These are phyloP conservation scores for Moesziomyces sp. DNA, from an alignment of 1,284 basidiomycete species.

Conservation along the genomic window DNA sequence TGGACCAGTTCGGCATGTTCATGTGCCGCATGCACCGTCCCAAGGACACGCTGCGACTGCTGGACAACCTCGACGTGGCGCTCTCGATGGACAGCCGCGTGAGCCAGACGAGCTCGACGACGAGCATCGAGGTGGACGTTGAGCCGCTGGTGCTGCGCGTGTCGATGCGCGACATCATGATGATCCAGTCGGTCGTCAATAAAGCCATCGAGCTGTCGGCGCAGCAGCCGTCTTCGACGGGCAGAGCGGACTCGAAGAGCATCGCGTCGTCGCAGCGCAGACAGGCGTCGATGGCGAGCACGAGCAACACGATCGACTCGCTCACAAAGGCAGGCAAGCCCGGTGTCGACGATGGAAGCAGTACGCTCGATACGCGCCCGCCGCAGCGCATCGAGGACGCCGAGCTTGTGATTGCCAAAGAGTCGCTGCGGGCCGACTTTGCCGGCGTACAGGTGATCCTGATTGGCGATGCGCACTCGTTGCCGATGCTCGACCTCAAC, in stretches of 20 bases:
- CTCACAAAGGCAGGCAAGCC: constrained; percentile 12
- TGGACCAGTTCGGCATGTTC: constrained; percentile 91
- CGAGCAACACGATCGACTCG: constrained; percentile 40
- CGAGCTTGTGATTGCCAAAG: constrained; percentile 63
- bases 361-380: constrained; percentile 9
- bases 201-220: constrained; percentile 81
- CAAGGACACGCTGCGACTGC: constrained; percentile 85
- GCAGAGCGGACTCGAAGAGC: constrained; percentile 35
- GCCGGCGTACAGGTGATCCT: constrained; percentile 88
- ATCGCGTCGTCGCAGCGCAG: constrained; percentile 39
- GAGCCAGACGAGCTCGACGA: constrained; percentile 79
- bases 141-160: constrained; percentile 87
- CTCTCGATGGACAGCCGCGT: constrained; percentile 85
- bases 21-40: constrained; percentile 84
- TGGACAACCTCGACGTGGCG: constrained; percentile 91
- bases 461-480: constrained; percentile 93
- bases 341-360: constrained; percentile 11
- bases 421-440: constrained; percentile 58
- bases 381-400: constrained; percentile 45
- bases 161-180: constrained; percentile 89
- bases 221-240: constrained; percentile 20
- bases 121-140: constrained; percentile 83
- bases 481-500: constrained; percentile 90
- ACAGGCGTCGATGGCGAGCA: constrained; percentile 40
- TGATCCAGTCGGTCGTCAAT: constrained; percentile 89